Base-by-base conservation (phyloP, 352 stramenopile species). In the Phytophthora colocasiae region DNA sequence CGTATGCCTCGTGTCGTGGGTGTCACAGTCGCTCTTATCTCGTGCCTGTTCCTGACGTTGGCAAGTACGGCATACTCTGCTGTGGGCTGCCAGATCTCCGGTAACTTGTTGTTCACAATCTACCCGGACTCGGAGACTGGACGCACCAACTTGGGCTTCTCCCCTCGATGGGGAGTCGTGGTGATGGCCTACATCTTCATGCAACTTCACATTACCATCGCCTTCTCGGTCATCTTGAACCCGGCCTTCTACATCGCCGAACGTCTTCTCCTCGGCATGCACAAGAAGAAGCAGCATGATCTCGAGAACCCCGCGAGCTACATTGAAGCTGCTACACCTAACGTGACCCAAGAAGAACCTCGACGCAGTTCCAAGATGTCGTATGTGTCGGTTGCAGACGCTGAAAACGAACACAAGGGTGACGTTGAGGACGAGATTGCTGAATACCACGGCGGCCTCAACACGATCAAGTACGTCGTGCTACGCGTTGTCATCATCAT, bases 31-130 rank as follows among this genome's bases (percentile, higher is more conserved):
- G 57, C 38, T 6, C 44, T 85, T 44, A 73, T 79, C 14, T 83
- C 77, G 7, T 49, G 47, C 34, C 56, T 84, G 40, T 86, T 86
- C 66, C 22, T 83, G 14, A 49, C 68, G 17, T 46, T 84, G 36
- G 76, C 67, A 5, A 51, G 58, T 14, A 63, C 70, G 4, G 78
- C 66, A 19, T 83, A 83, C 65, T 78, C 59, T 10, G 64, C 61
- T 19, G 63, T 77, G 1, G 77, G 77, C 11, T 86, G 77, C 55
- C 77, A 86, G 51, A 86, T 86, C 53, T 73, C 77, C 12, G 72
- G 75, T 46, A 86, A 86, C 69, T 44, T 87, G 36, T 63, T 87
- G 24, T 87, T 83, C 52, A 66, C 78, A n/a, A 85, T 87, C 60
- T 70, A 68, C 44, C 62, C 63, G 19, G 49, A 71, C 36, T 59